Evolutionary conservation across 2,329 filamentous ascomycete genomes (phyloP).

Genomic region (Fusarium sp.): DNA sequence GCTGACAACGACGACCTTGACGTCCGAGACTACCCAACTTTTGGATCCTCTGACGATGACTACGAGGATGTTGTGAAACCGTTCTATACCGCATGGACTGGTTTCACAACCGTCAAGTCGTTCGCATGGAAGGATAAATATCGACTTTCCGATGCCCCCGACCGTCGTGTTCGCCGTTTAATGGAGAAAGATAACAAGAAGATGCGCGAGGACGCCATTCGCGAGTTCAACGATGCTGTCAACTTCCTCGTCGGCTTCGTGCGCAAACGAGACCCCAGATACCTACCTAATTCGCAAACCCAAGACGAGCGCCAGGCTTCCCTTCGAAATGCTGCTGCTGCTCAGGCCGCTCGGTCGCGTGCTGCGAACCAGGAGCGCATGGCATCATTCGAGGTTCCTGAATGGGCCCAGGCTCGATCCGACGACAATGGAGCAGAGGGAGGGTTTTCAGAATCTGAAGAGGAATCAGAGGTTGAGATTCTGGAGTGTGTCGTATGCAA

Average conservation of each 20-base stretch:
- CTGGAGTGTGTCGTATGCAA: conserved; percentile 83
- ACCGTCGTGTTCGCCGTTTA: conserved; percentile 81
- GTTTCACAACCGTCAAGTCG: conserved; percentile 84
- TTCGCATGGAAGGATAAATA: conserved; percentile 94
- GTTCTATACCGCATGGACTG: conserved; percentile 85
- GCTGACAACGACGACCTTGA: conserved; percentile 74
- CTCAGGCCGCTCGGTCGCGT: conserved; percentile 85
- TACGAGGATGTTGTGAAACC: conserved; percentile 81
- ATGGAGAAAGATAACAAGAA: conserved; percentile 98
- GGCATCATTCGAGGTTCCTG: conserved; percentile 72
- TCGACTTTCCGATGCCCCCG: conserved; percentile 84
- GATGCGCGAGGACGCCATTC: conserved; percentile 81
- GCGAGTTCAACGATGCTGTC: conserved; percentile 94
- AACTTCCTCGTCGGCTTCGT: conserved; percentile 87
- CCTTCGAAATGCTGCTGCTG: conserved; percentile 80
- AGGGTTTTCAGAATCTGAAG: conserved; percentile 71
- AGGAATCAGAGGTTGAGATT: conserved; percentile 67
- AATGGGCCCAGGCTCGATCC: conserved; percentile 77
- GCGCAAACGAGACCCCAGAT: conserved; percentile 90
- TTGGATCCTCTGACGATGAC: conserved; percentile 79
- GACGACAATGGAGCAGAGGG: conserved; percentile 62
- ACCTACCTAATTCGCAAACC: conserved; percentile 79
- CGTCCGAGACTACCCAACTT: conserved; percentile 78
- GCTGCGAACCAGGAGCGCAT: conserved; percentile 84
- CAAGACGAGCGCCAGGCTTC: conserved; percentile 84